Base-by-base conservation (phyloP, 2,329 filamentous ascomycete genomes). In the Cladosporium sp. region DNA sequence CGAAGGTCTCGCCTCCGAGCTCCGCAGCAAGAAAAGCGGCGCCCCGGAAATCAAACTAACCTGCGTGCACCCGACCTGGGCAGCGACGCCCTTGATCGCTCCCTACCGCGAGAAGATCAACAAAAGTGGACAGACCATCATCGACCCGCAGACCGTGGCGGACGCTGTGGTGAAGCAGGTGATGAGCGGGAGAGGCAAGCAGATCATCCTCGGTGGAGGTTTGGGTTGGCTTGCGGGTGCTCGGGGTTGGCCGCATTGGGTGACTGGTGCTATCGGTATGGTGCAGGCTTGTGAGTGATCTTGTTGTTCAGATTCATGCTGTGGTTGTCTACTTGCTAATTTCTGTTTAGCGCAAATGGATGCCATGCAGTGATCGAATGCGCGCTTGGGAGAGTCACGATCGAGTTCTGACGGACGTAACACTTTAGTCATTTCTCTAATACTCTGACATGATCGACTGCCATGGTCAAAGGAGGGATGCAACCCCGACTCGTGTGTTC, bases 91-190 rank as follows among this genome's bases (percentile, higher is more conserved):
- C 1, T 64, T 73, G 53, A 67, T 67, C 2, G 63, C 61, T 32
- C 53, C 64, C 8, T 59, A 69, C 47, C 57, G 64, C 29, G 51
- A 60, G 7, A 58, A 65, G 2, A 58, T 75, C 18, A 56, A 65
- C 47, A 59, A 57, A 11, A 57, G 59, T 3, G 62, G 66, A 8
- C 59, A 57, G 6, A 51, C 57, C 13, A 57, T 75, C 6, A 57
- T 74, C 20, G 65, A 71, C 15, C 64, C 73, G 11, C 58, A 69
- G 47, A 56, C 66, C 37, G 70, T 75, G 7, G 64, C 68, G 15
- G 64, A 73, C 51, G 68, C 68, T 12, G 70, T 76, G 50, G 69
- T 73, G 1, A 64, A 68, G 44, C 72, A 75, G 56, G 68, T 76
- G 19, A 50, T 75, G 37, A 64, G 62, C 45, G 64, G 64, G 12